Evolutionary conservation across 306 rosid genomes (phyloP), one percentile per base, ranked within the genome.

Genomic region (Astragalus membranaceus): DNA sequence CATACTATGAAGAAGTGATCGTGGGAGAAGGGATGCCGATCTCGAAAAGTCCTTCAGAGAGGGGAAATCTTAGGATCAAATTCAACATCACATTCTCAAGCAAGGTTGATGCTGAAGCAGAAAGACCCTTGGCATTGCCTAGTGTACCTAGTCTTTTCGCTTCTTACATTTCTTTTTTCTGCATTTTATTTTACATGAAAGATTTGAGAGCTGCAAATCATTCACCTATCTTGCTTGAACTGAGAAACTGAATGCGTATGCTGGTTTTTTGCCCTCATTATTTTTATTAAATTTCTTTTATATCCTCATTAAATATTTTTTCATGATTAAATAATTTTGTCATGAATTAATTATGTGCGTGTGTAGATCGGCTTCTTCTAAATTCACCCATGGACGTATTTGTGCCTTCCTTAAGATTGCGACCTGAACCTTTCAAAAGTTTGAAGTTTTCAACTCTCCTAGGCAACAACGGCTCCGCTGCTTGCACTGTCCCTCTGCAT

Each of bases 1-100:
- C 88, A 42, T 74, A 58, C 77, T 85, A 88, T 12, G 96, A 86
- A 75, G 88, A 90, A 86, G 86, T 88, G 42, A 77, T 93, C 14
- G 73, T 82, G 1, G 77, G 70, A 15, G 98, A 93, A 73, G 98
- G 98, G 4, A 90, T 93, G 98, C 98, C 98, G n/a, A 32, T 87
- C 16, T 88, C 96, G 1, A 93, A 90, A 73, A 92, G 90, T 5
- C 96, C 94, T 14, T 80, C 93, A 1, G 77, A 61, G 82, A 87
- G 17, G 79, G 98, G 97, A 9, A 84, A 82, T 82, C 88, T 93
- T 39, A 80, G 86, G 84, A 84, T 90, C 81, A 93, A 88, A 69
- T 88, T 90, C 86, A 77, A n/a, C n/a, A n/a, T n/a, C n/a, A 79
- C 72, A 57, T 82, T 88, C 67, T 83, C 91, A 4, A 14, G 71